These are phyloP conservation scores for Vavraia culicis DNA, from an alignment of 371 early-diverging fungal genomes.

Conservation along the genomic window DNA sequence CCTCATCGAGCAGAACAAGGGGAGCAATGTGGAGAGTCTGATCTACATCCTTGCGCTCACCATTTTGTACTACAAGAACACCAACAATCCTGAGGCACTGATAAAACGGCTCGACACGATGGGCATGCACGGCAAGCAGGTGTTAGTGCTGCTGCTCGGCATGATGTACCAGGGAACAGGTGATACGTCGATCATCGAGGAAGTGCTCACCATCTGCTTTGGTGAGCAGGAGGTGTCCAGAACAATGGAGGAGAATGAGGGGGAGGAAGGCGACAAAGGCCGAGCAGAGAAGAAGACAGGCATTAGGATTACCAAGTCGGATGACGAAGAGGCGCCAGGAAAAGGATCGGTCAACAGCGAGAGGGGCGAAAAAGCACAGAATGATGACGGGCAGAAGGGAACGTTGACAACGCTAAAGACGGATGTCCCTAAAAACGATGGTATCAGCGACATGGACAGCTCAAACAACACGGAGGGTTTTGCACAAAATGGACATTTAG, in stretches of 20 bases:
- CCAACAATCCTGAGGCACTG: conserved; percentile 14
- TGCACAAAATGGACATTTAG: conserved; percentile 1
- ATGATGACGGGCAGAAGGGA: no score
- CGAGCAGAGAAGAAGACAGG: no score
- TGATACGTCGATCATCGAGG: conserved; percentile 29
- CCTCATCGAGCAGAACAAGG: conserved; percentile 19
- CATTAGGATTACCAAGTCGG: no score
- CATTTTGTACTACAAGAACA: conserved; percentile 28
- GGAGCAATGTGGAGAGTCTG: conserved; percentile 8
- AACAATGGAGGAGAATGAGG: background rate
- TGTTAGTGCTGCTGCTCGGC: conserved; percentile 22
- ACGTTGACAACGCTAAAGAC: no score
- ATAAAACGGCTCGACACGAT: conserved; percentile 9
- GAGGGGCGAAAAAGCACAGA: conserved; percentile 5
- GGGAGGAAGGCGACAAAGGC: no score
- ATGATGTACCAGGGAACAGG: conserved; percentile 32
- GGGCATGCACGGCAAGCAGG: conserved; percentile 8
- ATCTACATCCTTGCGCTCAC: conserved; percentile 34
- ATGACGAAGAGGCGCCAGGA: no score
- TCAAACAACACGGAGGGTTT: background rate
- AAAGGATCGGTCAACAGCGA: background rate
- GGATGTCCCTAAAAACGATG: no score
- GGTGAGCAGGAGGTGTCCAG: conserved; percentile 26
- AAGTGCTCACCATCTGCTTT: conserved; percentile 32
- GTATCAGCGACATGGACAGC: background rate